Evolutionary conservation across 169 alveolate genomes (phyloP), one percentile per base, ranked within the genome.

Genomic region (Eimeria praecox): DNA sequence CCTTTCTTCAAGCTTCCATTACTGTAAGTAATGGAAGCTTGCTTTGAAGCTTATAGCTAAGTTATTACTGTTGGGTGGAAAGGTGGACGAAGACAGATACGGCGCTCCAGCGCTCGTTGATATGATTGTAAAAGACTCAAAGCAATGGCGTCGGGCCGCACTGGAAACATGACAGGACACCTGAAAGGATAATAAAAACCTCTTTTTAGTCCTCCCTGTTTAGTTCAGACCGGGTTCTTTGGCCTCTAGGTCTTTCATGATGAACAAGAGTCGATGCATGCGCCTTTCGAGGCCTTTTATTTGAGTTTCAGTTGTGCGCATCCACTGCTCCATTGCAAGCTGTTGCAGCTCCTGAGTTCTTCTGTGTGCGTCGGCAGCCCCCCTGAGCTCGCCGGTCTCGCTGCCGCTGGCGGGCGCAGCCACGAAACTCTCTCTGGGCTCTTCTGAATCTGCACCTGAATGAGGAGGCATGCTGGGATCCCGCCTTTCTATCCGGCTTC

Each of bases 261-360:
- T 54, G 22, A 3, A 10, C 59, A 20, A 14, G 56, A 86, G 82
- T 5, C 40, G 77, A 16, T 86, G 80, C 92, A 86, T 52, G 42
- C 20, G 62, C 92, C 82, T 69, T 20, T 59, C 80, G 38, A 86
- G 80, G 42, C 64, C 35, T 10, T 86, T 64, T 64, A 59, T 35
- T 27, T 35, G 80, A 42, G 40, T 35, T 33, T 59, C 82, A 5
- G 46, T 59, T 80, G 18, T 56, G 52, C 20, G 82, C 80, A 86
- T 56, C 82, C 59, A 54, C 82, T 86, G 82, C 38, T 86, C 62
- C 54, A 56, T 54, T 30, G n/a, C 64, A 16, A 59, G 64, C 10
- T 59, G 64, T 49, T 86, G 92, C 30, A 62, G 14, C 3, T 0
- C n/a, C 80, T 59, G 78, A 27, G 27, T 42, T 56, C 40, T 16